Percentiles rank a stretch among this genome's conserved stretches.
These are phyloP conservation scores for Fraxinus anomala DNA, from an alignment of 257 asterid genomes.

Conservation along the genomic window DNA sequence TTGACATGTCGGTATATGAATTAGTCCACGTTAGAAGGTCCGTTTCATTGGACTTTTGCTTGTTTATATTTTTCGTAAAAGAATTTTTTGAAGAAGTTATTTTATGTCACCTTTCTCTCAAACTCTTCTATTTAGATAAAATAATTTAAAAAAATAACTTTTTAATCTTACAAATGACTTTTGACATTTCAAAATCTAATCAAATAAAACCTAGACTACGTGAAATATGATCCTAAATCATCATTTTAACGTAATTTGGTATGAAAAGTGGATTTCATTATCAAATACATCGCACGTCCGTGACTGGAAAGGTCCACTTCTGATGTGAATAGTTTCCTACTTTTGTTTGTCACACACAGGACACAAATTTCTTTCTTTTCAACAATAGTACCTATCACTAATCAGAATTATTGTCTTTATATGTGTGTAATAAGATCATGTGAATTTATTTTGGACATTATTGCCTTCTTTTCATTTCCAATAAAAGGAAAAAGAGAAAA, in stretches of 20 bases:
- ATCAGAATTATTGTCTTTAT: not conserved
- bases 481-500: not conserved
- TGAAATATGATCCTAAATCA: no score
- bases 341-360: not conserved
- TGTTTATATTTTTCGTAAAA: no score
- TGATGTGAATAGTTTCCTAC: not conserved
- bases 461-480: not conserved
- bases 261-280: not conserved
- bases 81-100: no score
- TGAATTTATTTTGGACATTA: constrained; percentile 44
- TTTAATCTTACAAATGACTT: no score
- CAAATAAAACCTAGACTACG: no score
- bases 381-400: not conserved
- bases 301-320: not conserved
- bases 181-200: no score
- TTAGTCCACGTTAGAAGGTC: no score
- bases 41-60: no score
- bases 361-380: not conserved
- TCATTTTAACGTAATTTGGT: not conserved
- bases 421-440: constrained; percentile 26
- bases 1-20: no score
- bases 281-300: not conserved
- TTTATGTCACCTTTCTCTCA: no score
- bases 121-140: no score
- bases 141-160: no score